Evolutionary conservation across 2,329 filamentous ascomycete species (phyloP), one percentile per base, ranked within the genome.

Genomic region (Hypoxylon sp.): DNA sequence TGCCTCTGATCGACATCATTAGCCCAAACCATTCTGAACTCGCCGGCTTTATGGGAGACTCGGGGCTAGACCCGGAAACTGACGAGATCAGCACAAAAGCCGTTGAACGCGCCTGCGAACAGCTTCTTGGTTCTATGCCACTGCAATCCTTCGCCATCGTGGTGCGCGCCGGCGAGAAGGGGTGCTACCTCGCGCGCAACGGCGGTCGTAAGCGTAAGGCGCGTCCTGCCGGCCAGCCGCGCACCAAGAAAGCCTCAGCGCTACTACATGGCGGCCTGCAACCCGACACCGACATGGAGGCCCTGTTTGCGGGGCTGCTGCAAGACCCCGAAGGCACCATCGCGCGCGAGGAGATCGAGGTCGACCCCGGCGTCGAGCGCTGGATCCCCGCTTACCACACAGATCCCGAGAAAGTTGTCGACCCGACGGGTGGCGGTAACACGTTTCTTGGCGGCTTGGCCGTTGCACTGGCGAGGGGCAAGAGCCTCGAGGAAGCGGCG

Each of bases 401-500:
- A 1, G 71, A 76, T 6, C 63, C 78, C 4, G 78, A 81, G 39
- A 87, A 83, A 64, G 93, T 98, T 1, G 82, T 96, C n/a, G 96
- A 98, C 79, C 94, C 95, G 0, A 98, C 96, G 0, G 96, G 96
- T 9, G 96, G 94, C 19, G 96, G 96, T 0, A 99, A 99, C 80
- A 91, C 92, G 0, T 98, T 98, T 74, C 84, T 98, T 24, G 86
- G 86, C 22, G 86, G 87, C n/a, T 73, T 90, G 51, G 82, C 84
- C 0, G 83, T 90, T 11, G 89, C 84, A 0, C 80, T 91, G 72
- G 90, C 84, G 33, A 82, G 91, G 58, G 89, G 88, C 1, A 83
- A 86, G 72, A 76, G 79, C 26, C 83, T 92, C 44, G 88, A 90
- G 67, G 90, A 93, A 74, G 94, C 94, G 4, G 90, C 92, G 4